Evolutionary conservation across 2,329 filamentous ascomycete genomes (phyloP).

Genomic region (Aspergillus ibericus): DNA sequence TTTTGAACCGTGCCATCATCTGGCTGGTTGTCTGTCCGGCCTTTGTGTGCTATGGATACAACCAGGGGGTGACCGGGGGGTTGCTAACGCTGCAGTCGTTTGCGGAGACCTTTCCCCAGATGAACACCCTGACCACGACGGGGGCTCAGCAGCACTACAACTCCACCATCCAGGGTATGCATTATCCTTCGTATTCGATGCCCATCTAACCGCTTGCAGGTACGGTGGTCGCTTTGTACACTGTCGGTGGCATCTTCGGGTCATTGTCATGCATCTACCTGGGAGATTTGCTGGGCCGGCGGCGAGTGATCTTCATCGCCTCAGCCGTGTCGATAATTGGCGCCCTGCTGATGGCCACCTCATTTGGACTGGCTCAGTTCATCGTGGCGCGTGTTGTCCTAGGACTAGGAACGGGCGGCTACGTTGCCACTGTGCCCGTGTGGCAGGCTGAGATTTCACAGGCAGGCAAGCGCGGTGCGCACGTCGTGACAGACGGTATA

Average conservation of each 20-base stretch:
- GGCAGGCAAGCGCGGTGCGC: conserved; percentile 48
- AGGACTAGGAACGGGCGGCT: conserved; percentile 45
- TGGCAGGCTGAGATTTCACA: conserved; percentile 44
- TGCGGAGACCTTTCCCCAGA: conserved; percentile 50
- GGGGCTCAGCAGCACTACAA: conserved; percentile 39
- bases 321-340: conserved; percentile 44
- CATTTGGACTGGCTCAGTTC: conserved; percentile 47
- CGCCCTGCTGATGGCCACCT: conserved; percentile 46
- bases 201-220: conserved; percentile 12
- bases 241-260: conserved; percentile 48
- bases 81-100: conserved; percentile 65
- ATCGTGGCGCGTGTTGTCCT: conserved; percentile 47
- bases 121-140: conserved; percentile 48
- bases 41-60: conserved; percentile 53
- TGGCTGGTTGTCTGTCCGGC: conserved; percentile 29
- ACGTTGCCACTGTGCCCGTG: conserved; percentile 49
- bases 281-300: conserved; percentile 48
- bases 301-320: conserved; percentile 43
- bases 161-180: conserved; percentile 45
- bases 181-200: not conserved
- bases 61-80: conserved; percentile 52
- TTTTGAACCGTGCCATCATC: conserved; percentile 24
- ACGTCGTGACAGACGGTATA: conserved; percentile 53
- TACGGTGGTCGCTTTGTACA: conserved; percentile 47
- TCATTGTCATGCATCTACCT: conserved; percentile 47